Evolutionary conservation across 148 eudicot genomes (phyloP), one percentile per base, ranked within the genome.

Genomic region (Drosera capensis): DNA sequence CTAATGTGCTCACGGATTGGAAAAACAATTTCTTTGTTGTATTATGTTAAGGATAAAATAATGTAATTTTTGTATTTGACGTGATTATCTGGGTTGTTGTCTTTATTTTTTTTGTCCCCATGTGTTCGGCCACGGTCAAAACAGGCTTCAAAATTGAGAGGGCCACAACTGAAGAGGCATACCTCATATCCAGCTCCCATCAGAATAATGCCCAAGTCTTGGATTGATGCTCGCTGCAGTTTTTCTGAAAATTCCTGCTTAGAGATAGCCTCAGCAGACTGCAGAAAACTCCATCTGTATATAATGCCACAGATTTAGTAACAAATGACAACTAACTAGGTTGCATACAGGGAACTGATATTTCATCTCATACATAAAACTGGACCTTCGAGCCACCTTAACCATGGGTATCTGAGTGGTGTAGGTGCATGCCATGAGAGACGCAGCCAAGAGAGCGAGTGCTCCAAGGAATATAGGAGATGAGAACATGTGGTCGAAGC

Each of bases 121-220:
- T n/a, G n/a, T n/a, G n/a, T n/a, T n/a, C n/a, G n/a, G n/a, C n/a
- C n/a, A n/a, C n/a, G n/a, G n/a, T n/a, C n/a, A n/a, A n/a, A n/a
- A n/a, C n/a, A n/a, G n/a, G n/a, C n/a, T n/a, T n/a, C n/a, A n/a
- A n/a, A n/a, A n/a, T n/a, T n/a, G n/a, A 11, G n/a, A 34, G 13
- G 38, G n/a, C n/a, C 11, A 11, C 2, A 34, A 15, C n/a, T 34
- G 3, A 9, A 4, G 38, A 2, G n/a, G 5, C n/a, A 23, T 23
- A 88, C 97, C 90, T 88, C 93, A 63, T 88, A 88, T 61, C 95
- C 95, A 63, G 79, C 71, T 29, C 94, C 97, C 84, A 76, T 80
- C 51, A 88, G 71, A 57, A 88, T 68, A 49, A 88, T 76, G 45
- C 97, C 97, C 56, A 84, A 65, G 72, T 88, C 99, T 57, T 68